Evolutionary conservation across 164 flowering plant genomes (phyloP).

Genomic region (Euptelea pleiosperma): DNA sequence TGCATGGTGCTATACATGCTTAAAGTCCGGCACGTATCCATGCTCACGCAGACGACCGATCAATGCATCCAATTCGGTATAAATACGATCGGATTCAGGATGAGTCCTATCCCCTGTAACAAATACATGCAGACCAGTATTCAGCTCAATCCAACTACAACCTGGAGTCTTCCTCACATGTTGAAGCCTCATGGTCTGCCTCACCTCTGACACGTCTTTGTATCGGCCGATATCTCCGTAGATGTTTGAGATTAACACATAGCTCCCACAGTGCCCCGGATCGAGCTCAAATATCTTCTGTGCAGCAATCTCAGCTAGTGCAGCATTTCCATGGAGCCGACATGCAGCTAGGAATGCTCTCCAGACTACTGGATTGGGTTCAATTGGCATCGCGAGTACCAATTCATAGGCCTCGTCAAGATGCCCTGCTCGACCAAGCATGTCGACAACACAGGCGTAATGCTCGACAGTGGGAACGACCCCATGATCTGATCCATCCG

Average conservation of each 20-base stretch:
- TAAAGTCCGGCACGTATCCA: conserved; percentile 25
- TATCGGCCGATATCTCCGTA: conserved; percentile 52
- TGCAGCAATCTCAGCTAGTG: conserved; percentile 49
- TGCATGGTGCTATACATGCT: not conserved
- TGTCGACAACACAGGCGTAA: conserved; percentile 60
- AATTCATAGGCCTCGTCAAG: conserved; percentile 51
- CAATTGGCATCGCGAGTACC: conserved; percentile 36
- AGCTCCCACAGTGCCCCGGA: conserved; percentile 60
- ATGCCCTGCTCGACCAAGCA: conserved; percentile 66
- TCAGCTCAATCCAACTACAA: conserved; percentile 76
- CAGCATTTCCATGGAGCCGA: conserved; percentile 45
- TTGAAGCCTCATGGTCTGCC: conserved; percentile 47
- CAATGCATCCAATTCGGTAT: conserved; percentile 36
- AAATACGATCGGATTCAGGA: conserved; percentile 40
- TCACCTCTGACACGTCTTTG: conserved; percentile 50
- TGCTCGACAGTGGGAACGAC: conserved; percentile 61
- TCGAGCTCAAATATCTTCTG: conserved; percentile 45
- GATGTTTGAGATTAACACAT: conserved; percentile 66
- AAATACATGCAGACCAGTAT: conserved; percentile 54
- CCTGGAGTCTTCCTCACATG: conserved; percentile 66
- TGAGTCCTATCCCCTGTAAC: conserved; percentile 45
- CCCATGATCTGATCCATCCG: conserved; percentile 27
- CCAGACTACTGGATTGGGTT: conserved; percentile 57
- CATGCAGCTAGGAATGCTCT: conserved; percentile 61
- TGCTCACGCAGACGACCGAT: conserved; percentile 35